Evolutionary conservation across 2,329 filamentous ascomycete species (phyloP), one percentile per base, ranked within the genome.

Genomic region (Nigrograna mackinnonii): DNA sequence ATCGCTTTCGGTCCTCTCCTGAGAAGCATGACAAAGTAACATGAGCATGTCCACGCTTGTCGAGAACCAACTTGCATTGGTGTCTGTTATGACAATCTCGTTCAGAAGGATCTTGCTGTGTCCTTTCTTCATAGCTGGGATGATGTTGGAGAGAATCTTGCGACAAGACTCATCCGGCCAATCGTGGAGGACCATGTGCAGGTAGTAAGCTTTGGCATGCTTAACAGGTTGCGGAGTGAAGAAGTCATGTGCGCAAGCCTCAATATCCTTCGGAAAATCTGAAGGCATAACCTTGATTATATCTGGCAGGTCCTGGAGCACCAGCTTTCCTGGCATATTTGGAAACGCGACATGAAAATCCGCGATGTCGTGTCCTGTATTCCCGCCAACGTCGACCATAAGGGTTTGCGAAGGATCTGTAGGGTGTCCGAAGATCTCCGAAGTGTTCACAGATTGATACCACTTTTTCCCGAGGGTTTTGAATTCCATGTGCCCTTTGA

Each of bases 271-370:
- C 5, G 37, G 35, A 13, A 43, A 39, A 5, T 18, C 6, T n/a
- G 6, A 17, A 14, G 20, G 16, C 6, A 46, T 32, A 17, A 6
- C 13, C 12, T 39, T 20, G 16, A 46, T 37, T 4, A 32, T 26
- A 3, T 28, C 21, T 4, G 46, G 46, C 4, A 49, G 40, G 11
- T 49, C 46, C 24, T 49, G 35, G n/a, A 49, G 20, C 9, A 49
- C 34, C 3, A 46, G 22, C 16, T 36, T 39, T 5, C 44, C 44
- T n/a, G 36, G 36, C n/a, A 43, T 4, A 6, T 39, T 20, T 7
- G 41, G 44, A 32, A 43, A 39, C 6, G 39, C 22, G 5, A 33
- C 20, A 20, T 43, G 35, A 35, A 47, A 39, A 32, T 30, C 22
- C 22, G 28, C 20, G 30, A 47, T 37, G 36, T 47, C 44, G 35